These are phyloP conservation scores for Starmerella kuoi DNA, from an alignment of 805 yeast species.

Conservation along the genomic window DNA sequence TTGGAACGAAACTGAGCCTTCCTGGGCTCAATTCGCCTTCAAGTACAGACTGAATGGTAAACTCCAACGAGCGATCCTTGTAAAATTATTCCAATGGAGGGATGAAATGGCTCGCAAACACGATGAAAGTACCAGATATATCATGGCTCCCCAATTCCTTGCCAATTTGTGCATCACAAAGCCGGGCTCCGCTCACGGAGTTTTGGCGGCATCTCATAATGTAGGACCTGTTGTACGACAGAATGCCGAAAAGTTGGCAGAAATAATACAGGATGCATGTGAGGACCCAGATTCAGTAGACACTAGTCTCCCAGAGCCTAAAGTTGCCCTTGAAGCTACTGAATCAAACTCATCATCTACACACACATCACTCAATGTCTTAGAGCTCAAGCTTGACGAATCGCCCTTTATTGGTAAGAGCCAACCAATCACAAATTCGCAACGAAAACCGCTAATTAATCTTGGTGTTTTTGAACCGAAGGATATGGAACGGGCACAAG, in stretches of 20 bases:
- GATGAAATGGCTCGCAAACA: constrained; percentile 57
- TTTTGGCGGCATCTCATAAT: constrained; percentile 26
- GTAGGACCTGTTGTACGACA: constrained; percentile 46
- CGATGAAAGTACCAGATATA: constrained; percentile 74
- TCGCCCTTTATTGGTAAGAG: constrained; percentile 7
- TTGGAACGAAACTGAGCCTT: constrained; percentile 42
- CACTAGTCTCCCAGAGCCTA: constrained; percentile 13
- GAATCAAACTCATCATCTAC: not conserved
- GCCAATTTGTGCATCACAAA: constrained; percentile 45
- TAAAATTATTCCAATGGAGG: constrained; percentile 67
- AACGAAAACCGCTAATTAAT: not conserved
- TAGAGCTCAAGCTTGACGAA: constrained; percentile 3
- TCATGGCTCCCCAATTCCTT: constrained; percentile 72
- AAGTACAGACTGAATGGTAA: constrained; percentile 47
- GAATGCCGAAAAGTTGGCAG: constrained; percentile 46
- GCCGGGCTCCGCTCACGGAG: constrained; percentile 49
- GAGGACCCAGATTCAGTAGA: constrained; percentile 10
- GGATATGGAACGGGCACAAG: constrained; percentile 5
- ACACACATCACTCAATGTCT: not conserved
- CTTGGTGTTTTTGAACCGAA: constrained; percentile 5
- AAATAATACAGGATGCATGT: constrained; percentile 34
- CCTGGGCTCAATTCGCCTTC: constrained; percentile 51
- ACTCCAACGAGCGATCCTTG: constrained; percentile 41
- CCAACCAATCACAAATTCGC: not conserved
- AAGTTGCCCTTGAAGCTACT: not conserved